These are phyloP conservation scores for Trypanosomatidae sp. DNA, from an alignment of 208 protist genomes.

Conservation along the genomic window DNA sequence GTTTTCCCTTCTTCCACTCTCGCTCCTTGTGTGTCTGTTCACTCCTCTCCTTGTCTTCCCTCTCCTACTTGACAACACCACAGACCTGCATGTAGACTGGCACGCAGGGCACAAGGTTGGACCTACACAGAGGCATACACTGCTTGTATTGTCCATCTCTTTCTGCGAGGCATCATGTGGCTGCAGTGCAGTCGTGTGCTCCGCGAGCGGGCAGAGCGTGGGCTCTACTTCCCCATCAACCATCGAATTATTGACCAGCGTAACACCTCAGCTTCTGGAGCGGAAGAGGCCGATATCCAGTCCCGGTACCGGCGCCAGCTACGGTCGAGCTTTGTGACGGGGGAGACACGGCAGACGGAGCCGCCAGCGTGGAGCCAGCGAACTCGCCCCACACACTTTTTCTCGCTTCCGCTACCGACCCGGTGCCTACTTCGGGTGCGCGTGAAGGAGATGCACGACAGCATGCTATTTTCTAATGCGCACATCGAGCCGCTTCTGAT, in stretches of 20 bases:
- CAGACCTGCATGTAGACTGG: not conserved
- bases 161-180: constrained; percentile 25
- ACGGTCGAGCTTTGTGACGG: constrained; percentile 71
- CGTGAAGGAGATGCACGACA: constrained; percentile 75
- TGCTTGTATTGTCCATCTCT: not conserved
- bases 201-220: constrained; percentile 46
- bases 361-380: constrained; percentile 60
- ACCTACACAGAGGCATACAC: not conserved
- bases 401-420: constrained; percentile 72
- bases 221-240: constrained; percentile 90
- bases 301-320: constrained; percentile 78
- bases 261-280: constrained; percentile 33
- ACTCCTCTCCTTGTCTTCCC: not conserved
- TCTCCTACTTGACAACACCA: not conserved
- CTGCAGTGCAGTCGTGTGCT: constrained; percentile 30
- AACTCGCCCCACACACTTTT: constrained; percentile 76
- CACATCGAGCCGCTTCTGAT: constrained; percentile 62
- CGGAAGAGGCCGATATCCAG: constrained; percentile 70
- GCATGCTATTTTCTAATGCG: constrained; percentile 68
- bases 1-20: not conserved
- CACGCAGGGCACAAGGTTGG: not conserved
- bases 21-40: not conserved
- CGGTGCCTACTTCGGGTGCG: constrained; percentile 48
- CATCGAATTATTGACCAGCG: constrained; percentile 81
- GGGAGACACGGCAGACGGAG: constrained; percentile 76